Base-by-base conservation (phyloP, 78 protist species). In the Cavenderia fasciculata region DNA sequence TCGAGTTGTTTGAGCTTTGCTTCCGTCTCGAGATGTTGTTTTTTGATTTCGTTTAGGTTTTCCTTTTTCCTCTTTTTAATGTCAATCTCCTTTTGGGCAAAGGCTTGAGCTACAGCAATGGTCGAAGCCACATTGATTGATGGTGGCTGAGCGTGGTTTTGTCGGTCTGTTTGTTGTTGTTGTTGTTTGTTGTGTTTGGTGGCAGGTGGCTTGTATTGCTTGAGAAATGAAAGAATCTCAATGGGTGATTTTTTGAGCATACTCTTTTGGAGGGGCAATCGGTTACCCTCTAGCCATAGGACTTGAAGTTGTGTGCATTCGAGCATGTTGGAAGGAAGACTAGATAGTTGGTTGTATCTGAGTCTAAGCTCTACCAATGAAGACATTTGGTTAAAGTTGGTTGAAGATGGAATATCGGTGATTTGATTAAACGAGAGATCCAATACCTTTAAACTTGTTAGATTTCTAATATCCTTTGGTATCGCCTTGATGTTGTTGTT, bases 31-130 rank as follows among this genome's bases (percentile, higher is more conserved):
- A 76, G 59, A n/a, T 76, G 87, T 44, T 79, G 75, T 43, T 79
- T 79, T 41, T 79, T 65, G 57, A 79, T 68, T 25, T 79, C 77
- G 31, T 56, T 74, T 21, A 79, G 33, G 43, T 79, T 79, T n/a
- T 79, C 77, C 47, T 79, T 79, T 69, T 79, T 79, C 23, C 89
- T 21, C 68, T 79, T 79, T 54, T 79, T 79, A 27, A 47, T 79
- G 69, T 79, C 89, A 19, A 79, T 66, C 52, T 44, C 89, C n/a
- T 68, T 79, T 41, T 79, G 89, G 0, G 89, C 89, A 33, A 79
- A 68, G 8, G 43, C 77, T 56, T 79, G 89, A 19, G 89, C 89
- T 0, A 79, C 89, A 25, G 89, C 89, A 38, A 79, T 79, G 47
- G 89, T 79, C 4, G 72, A 68, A 0, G 61, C 89, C 8, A 70